phyloP scores from a whole-genome alignment of 2,329 filamentous ascomycete genomes.

The Cercospora nicotianae region DNA sequence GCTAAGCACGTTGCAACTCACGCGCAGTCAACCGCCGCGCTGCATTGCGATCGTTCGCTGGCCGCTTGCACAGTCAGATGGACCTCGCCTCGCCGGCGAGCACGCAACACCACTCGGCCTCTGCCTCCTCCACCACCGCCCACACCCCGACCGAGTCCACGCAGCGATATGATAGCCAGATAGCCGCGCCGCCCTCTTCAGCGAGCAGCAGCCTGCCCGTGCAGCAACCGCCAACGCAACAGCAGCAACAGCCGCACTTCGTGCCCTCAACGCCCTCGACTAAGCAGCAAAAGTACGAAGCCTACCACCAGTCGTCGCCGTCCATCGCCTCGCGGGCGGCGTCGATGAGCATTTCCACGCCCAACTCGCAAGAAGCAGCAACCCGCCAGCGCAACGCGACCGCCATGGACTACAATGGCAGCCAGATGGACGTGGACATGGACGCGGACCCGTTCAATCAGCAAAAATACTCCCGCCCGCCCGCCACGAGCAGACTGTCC shows the following conservation, averaged over 20 bases:
- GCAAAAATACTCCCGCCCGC: slow-evolving; percentile 81
- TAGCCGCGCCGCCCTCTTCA: slow-evolving; percentile 10
- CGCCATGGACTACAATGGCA: slow-evolving; percentile 37
- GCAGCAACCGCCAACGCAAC: slow-evolving; percentile 14
- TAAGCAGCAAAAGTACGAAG: slow-evolving; percentile 13
- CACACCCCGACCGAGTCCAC: background rate
- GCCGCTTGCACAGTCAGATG: slow-evolving; percentile 1
- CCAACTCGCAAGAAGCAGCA: slow-evolving; percentile 5
- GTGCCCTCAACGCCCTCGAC: slow-evolving; percentile 14
- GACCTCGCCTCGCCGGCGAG: slow-evolving; percentile 10
- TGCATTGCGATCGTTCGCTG: background rate
- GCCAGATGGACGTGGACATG: slow-evolving; percentile 60
- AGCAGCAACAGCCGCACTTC: slow-evolving; percentile 7
- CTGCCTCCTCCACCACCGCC: background rate
- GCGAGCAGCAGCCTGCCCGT: slow-evolving; percentile 12
- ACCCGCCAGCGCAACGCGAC: slow-evolving; percentile 17
- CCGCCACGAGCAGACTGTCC: slow-evolving; percentile 61
- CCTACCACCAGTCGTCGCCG: slow-evolving; percentile 17
- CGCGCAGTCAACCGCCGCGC: slow-evolving; percentile 7
- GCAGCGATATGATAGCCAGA: slow-evolving; percentile 11
- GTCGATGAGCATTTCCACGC: slow-evolving; percentile 27
- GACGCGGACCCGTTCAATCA: slow-evolving; percentile 87
- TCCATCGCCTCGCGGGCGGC: slow-evolving; percentile 28
- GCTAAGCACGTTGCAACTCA: background rate
- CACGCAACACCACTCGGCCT: background rate